Evolutionary conservation across 768 basidiomycete genomes (phyloP).

Genomic region (Boletales sp.): DNA sequence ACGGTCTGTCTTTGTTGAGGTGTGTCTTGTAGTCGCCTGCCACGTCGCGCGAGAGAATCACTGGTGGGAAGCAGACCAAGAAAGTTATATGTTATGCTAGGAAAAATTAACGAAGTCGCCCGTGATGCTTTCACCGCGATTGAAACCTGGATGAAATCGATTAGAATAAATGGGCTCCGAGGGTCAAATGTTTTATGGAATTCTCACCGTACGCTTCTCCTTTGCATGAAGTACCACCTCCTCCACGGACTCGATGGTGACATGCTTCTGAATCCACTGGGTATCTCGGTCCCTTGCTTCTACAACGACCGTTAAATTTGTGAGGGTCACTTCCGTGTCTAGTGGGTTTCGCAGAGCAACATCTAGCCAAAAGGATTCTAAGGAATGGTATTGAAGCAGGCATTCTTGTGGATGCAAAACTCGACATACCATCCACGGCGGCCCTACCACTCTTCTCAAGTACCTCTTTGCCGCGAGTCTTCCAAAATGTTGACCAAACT

Average conservation of each 20-base stretch:
- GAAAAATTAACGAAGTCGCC: slow-evolving; percentile 53
- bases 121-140: slow-evolving; percentile 54
- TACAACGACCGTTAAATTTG: slow-evolving; percentile 56
- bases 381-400: not conserved
- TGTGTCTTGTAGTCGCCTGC: slow-evolving; percentile 74
- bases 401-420: not conserved
- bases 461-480: slow-evolving; percentile 47
- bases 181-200: not conserved
- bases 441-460: slow-evolving; percentile 57
- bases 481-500: slow-evolving; percentile 62
- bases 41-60: slow-evolving; percentile 68
- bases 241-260: slow-evolving; percentile 57
- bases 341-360: slow-evolving; percentile 68
- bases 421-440: slow-evolving; percentile 54
- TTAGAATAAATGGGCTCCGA: not conserved
- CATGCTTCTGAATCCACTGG: slow-evolving; percentile 34
- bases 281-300: slow-evolving; percentile 34
- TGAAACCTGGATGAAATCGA: slow-evolving; percentile 44
- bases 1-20: slow-evolving; percentile 62
- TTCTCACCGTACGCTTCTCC: slow-evolving; percentile 61
- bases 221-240: slow-evolving; percentile 60
- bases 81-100: slow-evolving; percentile 63
- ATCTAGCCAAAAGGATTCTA: slow-evolving; percentile 80
- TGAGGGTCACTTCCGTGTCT: slow-evolving; percentile 66
- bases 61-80: slow-evolving; percentile 64